Evolutionary conservation across 1,284 basidiomycete genomes (phyloP).

Genomic region (Ustilago loliicola): DNA sequence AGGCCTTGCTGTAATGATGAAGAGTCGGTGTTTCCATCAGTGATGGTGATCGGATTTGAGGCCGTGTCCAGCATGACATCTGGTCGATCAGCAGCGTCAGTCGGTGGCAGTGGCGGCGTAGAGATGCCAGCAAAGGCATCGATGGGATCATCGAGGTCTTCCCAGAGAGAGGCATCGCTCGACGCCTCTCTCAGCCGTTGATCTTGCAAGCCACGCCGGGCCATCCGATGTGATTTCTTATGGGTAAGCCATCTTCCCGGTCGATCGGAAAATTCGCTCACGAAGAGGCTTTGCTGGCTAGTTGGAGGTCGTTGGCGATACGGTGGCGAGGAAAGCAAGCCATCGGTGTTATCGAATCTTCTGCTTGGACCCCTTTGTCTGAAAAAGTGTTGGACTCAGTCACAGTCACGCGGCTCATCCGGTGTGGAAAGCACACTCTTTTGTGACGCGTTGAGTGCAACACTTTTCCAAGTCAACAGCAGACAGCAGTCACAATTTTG

Average conservation of each 20-base stretch:
- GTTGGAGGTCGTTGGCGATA: background rate
- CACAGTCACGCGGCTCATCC: background rate
- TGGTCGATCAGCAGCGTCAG: background rate
- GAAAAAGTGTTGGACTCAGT: conserved; percentile 13
- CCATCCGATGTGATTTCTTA: conserved; percentile 15
- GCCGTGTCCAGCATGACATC: background rate
- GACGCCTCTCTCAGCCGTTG: conserved; percentile 35
- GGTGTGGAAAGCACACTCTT: background rate
- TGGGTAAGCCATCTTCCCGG: background rate
- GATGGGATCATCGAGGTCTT: conserved; percentile 28
- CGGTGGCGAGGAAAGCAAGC: background rate
- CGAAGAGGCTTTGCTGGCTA: background rate
- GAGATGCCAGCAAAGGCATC: conserved; percentile 25
- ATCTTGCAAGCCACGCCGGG: conserved; percentile 14
- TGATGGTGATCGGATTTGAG: conserved; percentile 17
- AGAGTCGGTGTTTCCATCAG: conserved; percentile 11
- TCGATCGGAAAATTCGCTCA: too few species aligned
- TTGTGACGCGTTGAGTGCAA: conserved; percentile 16
- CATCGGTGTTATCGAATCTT: background rate
- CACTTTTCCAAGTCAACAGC: background rate
- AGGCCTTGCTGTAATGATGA: conserved; percentile 12
- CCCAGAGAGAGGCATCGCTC: conserved; percentile 46
- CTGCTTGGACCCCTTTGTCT: background rate
- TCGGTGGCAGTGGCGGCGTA: conserved; percentile 20
- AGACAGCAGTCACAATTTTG: background rate